Percentiles rank a stretch among this genome's conserved stretches.
Conservation (phyloP, 164 flowering plant genomes). For the Vitis labrusca region DNA sequence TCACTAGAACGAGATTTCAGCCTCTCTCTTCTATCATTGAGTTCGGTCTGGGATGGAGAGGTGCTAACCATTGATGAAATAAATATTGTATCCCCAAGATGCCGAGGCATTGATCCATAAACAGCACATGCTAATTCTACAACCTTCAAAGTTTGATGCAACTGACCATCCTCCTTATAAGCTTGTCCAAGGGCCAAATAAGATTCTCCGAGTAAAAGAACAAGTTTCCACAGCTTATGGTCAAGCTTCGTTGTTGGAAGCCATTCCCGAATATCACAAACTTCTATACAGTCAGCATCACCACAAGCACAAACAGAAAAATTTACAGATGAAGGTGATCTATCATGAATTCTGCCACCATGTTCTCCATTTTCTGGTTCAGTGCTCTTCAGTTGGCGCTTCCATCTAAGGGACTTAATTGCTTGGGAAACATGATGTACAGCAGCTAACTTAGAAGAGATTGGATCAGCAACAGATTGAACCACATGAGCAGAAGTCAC, state of each 20-base stretch:
- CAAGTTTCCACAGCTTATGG: slow-evolving; percentile 88
- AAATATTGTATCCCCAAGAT: slow-evolving; percentile 66
- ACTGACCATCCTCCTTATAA: slow-evolving; percentile 75
- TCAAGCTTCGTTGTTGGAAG: slow-evolving; percentile 87
- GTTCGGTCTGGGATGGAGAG: slow-evolving; percentile 16
- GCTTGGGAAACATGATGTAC: slow-evolving; percentile 98
- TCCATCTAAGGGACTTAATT: slow-evolving; percentile 91
- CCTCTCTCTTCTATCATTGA: slow-evolving; percentile 15
- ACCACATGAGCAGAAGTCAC: slow-evolving; percentile 34
- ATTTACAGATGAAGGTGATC: slow-evolving; percentile 27
- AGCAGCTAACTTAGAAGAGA: slow-evolving; percentile 88
- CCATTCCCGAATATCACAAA: slow-evolving; percentile 93
- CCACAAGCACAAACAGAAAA: slow-evolving; percentile 86
- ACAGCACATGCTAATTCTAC: slow-evolving; percentile 83
- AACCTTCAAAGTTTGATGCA: slow-evolving; percentile 78
- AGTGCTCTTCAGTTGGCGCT: slow-evolving; percentile 62
- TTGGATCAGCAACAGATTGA: slow-evolving; percentile 67
- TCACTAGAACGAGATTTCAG: slow-evolving; percentile 14
- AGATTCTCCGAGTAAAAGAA: slow-evolving; percentile 95
- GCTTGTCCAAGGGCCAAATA: slow-evolving; percentile 95
- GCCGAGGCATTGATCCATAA: slow-evolving; percentile 95
- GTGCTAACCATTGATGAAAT: slow-evolving; percentile 66
- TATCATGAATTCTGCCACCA: slow-evolving; percentile 29
- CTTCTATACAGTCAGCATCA: slow-evolving; percentile 95
- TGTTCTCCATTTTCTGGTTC: slow-evolving; percentile 42